Evolutionary conservation across 2,329 filamentous ascomycete genomes (phyloP), one percentile per base, ranked within the genome.

Genomic region (Alternaria longipes): DNA sequence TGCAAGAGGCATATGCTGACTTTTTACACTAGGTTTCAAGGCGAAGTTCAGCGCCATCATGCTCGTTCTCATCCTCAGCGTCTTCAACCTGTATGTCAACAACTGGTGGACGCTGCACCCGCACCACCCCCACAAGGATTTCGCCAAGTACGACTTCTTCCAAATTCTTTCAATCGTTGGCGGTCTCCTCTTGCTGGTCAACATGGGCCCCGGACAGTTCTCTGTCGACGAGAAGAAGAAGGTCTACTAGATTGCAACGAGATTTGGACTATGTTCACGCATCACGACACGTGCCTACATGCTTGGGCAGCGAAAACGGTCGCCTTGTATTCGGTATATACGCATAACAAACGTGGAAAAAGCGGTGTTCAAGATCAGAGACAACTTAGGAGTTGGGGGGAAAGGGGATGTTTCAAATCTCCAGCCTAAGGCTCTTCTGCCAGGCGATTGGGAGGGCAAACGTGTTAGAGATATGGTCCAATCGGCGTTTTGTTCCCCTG

Each of bases 181-280:
- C 67, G 95, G 95, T 80, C 91, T 99, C 59, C 87, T 99, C 60
- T 90, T 99, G 69, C 88, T 99, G 69, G 94, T 98, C 83, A 99
- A 99, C 88, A 97, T 95, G 88, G 95, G 95, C 64, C 95, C 95
- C 9, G 95, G 95, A 66, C 94, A 97, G 81, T 91, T 98, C 86
- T 97, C 92, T 80, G 94, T 98, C 81, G 95, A 99, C 82, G 95
- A 99, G 89, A 99, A 99, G 92, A 99, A 99, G 90, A 99, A 99
- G 88, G 95, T 99, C 71, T 99, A 99, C 84, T 99, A 87, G 69
- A 63, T 52, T 30, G 11, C 9, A 11, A 30, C 28, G 28, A 11
- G 28, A 30, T 30, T 28, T 98, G 86, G 67, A 63, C 18, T 49
- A 32, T 47, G 28, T 55, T 60, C 52, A 63, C 53, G 55, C 60